Conservation (phyloP, 179 eudicot species). For the Beta macrorhiza region DNA sequence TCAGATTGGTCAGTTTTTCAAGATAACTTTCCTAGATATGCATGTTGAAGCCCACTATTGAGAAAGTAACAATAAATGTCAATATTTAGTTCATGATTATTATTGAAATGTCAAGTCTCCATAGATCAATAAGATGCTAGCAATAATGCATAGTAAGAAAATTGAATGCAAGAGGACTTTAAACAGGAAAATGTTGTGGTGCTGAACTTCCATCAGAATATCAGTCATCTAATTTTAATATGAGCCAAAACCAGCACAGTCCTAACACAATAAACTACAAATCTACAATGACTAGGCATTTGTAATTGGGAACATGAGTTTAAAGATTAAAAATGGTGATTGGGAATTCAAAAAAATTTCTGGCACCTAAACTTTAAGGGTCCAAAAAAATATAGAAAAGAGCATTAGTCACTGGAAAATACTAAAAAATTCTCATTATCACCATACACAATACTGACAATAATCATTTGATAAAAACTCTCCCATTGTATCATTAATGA, state of each 20-base stretch:
- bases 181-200: neutral
- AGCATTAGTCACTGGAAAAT: neutral
- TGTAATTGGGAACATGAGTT: neutral
- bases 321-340: neutral
- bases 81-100: neutral
- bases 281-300: neutral
- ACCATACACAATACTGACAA: too few relatives aligned
- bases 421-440: neutral
- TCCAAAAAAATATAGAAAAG: too few relatives aligned
- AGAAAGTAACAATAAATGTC: neutral
- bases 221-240: neutral
- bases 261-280: neutral
- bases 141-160: neutral
- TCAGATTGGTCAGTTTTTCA: too few relatives aligned
- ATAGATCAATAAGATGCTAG: neutral
- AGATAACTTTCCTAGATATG: too few relatives aligned
- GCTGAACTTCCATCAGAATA: neutral
- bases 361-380: too few relatives aligned
- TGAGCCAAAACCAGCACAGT: neutral
- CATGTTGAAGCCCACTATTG: neutral
- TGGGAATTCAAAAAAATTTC: neutral
- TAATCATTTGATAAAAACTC: too few relatives aligned
- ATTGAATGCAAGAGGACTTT: neutral
- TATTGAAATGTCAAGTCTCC: neutral
- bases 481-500: too few relatives aligned